These are phyloP conservation scores for Phytophthora europaea DNA, from an alignment of 352 stramenopile genomes.

Conservation along the genomic window DNA sequence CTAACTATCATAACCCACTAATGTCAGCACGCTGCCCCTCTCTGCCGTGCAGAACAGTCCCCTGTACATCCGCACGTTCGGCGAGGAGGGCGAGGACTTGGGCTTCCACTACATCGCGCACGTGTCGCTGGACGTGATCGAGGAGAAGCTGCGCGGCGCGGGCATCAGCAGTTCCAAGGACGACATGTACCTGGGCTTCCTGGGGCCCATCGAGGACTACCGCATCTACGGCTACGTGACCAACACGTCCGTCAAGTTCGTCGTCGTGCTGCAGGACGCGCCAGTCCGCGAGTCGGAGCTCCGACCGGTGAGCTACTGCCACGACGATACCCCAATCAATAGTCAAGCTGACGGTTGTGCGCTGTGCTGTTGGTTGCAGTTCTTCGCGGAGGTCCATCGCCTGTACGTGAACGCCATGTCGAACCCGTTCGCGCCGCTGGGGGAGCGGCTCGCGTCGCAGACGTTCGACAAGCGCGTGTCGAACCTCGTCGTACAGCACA, in stretches of 20 bases:
- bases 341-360: neutral
- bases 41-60: conserved; percentile 67
- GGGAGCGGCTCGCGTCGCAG: conserved; percentile 83
- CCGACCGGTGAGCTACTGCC: conserved; percentile 54
- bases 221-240: conserved; percentile 89
- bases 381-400: conserved; percentile 87
- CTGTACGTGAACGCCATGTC: conserved; percentile 91
- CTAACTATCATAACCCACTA: neutral
- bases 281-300: conserved; percentile 85
- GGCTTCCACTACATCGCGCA: conserved; percentile 91
- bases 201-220: conserved; percentile 89
- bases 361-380: conserved; percentile 46
- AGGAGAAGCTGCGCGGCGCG: conserved; percentile 75
- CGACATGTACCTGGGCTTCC: conserved; percentile 90
- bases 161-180: conserved; percentile 68
- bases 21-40: neutral
- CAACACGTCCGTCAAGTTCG: conserved; percentile 89
- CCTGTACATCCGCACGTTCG: conserved; percentile 86
- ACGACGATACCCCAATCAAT: neutral
- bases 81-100: conserved; percentile 83
- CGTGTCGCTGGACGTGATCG: conserved; percentile 86
- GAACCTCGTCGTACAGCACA: conserved; percentile 82
- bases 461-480: conserved; percentile 86
- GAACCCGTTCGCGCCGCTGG: conserved; percentile 86
- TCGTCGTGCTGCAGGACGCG: conserved; percentile 80